These are phyloP conservation scores for Osmanthus fragrans DNA, from an alignment of 257 asterid species.

Conservation along the genomic window DNA sequence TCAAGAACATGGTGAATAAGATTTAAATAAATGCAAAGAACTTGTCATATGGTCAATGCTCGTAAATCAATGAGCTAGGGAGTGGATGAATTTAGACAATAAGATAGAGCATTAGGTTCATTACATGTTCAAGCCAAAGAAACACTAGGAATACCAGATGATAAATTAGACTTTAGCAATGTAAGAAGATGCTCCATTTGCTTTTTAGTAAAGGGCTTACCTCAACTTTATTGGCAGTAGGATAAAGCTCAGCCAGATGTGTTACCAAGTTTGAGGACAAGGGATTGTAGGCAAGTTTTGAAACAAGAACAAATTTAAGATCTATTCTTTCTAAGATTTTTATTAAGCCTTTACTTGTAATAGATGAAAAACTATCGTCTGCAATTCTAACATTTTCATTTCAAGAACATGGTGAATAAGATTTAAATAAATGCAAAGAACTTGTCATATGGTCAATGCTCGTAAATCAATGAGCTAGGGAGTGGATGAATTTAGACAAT, in stretches of 20 bases:
- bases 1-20: background rate
- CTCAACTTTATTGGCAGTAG: background rate
- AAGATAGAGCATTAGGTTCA: too few species aligned
- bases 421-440: background rate
- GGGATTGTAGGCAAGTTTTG: background rate
- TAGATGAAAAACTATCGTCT: background rate
- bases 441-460: slow-evolving; percentile 16
- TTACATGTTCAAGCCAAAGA: background rate
- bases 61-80: slow-evolving; percentile 6
- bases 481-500: background rate
- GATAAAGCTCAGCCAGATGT: background rate
- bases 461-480: slow-evolving; percentile 6
- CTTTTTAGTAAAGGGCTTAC: background rate
- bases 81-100: background rate
- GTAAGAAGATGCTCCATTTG: background rate
- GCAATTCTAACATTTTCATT: slow-evolving; percentile 2
- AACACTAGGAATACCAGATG: background rate
- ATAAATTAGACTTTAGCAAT: background rate
- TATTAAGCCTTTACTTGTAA: background rate
- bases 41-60: slow-evolving; percentile 16
- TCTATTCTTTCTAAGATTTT: background rate
- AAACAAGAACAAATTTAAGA: background rate
- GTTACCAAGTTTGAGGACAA: too few species aligned
- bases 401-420: background rate
- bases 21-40: background rate